Evolutionary conservation across 352 stramenopile genomes (phyloP).

Genomic region (Pythium periplocum): DNA sequence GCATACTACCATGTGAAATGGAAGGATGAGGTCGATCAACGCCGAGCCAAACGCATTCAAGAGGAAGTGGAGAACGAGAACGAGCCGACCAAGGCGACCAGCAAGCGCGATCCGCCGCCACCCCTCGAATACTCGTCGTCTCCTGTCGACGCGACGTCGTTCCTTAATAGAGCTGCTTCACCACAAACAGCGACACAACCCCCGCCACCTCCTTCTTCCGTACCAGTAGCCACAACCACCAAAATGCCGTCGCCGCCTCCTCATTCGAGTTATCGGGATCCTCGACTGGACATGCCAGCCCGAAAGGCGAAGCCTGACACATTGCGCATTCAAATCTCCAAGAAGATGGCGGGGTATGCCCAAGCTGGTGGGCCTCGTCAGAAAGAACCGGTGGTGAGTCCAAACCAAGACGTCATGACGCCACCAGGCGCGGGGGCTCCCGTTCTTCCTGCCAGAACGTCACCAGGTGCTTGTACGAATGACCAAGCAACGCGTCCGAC

Average conservation of each 20-base stretch:
- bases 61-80: conserved; percentile 4
- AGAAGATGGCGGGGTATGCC: conserved; percentile 53
- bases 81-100: background rate
- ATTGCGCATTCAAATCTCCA: conserved; percentile 72
- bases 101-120: conserved; percentile 3
- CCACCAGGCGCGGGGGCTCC: no score
- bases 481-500: conserved; percentile 2
- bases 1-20: conserved; percentile 19
- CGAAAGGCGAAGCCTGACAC: conserved; percentile 21
- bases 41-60: background rate
- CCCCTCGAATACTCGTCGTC: conserved; percentile 35
- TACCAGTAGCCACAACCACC: conserved; percentile 2
- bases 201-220: conserved; percentile 6
- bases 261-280: no score
- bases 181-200: conserved; percentile 1
- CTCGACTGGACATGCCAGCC: no score
- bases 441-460: no score
- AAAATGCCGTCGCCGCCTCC: background rate
- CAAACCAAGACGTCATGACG: no score
- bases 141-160: conserved; percentile 13
- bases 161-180: conserved; percentile 1
- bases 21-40: conserved; percentile 10
- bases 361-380: no score
- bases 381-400: no score
- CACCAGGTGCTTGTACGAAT: background rate